Base-by-base conservation (phyloP, 2,329 filamentous ascomycete genomes). In the Curvularia sp. region DNA sequence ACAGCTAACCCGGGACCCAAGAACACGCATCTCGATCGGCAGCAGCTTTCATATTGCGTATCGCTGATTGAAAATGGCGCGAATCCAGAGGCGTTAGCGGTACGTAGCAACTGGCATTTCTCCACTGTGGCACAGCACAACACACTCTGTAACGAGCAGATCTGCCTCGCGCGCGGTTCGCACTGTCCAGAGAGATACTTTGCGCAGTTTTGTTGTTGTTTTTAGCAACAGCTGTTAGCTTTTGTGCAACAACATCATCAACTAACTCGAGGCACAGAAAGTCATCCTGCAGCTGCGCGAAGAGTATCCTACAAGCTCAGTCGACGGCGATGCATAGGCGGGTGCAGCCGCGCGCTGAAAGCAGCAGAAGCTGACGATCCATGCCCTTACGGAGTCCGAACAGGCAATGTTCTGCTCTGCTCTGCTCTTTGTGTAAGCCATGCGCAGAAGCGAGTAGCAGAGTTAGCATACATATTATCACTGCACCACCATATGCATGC, bases 1-100 rank as follows among this genome's bases (percentile, higher is more conserved):
- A 50, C 35, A 39, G 38, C 35, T 50, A 50, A 50, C 9, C 12
- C 20, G 8, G 26, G 13, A 30, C n/a, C 41, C 18, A 60, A 98
- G 94, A 97, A 98, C 80, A 97, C 94, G 62, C 87, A 96, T 64
- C 88, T 99, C 46, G 93, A 97, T 77, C 88, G 94, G 31, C 89
- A 93, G 53, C 93, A 93, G 20, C 83, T 99, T 18, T 97, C 93
- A 3, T 91, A 97, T 63, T 99, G 95, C 78, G 94, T 98, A 60
- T 97, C 93, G 53, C 86, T 99, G 77, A 96, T 99, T 68, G 95
- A 99, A 79, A 97, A 97, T 73, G 95, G 95, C 13, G 92, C 98
- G 30, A 97, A 97, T 74, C 95, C 95, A 0, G 94, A 98, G 76
- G 95, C 94, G 1, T 82, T 99, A 31, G 93, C 94, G 24, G 95